Base-by-base conservation (phyloP, 805 yeast species). In the Nakazawaea ambrosiae region DNA sequence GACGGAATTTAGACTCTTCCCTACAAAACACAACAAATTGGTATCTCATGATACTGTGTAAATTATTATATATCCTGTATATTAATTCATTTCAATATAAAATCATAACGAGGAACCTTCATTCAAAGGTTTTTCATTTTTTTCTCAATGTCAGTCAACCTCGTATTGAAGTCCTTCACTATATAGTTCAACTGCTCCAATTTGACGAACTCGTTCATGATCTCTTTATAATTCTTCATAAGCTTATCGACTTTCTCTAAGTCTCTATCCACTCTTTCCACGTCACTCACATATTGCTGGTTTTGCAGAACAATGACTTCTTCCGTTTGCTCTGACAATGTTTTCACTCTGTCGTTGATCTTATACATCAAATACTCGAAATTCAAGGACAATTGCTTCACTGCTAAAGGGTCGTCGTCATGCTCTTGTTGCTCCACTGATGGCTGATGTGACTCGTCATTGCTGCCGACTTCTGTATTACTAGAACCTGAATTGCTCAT, bases 301-400 rank as follows among this genome's bases (percentile, higher is more conserved):
- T 53, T 53, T 9, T 51, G 47, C 4, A 47, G 46, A 5, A 47
- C 33, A 2, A 60, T 54, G 32, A 52, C 52, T 5, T 45, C 33
- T 14, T 47, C 53, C 2, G 60, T 54, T 31, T 48, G 47, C 26
- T 55, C 53, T 10, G 60, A 46, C n/a, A 60, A 54, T 2, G 63
- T 57, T 17, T 66, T 57, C 5, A 81, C 66, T 37, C 69, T 66
- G 43, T 77, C 83, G 32, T 69, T 67, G 35, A 83, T 78, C 50
- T 73, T 75, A 58, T 63, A 78, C 51, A 81, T 52, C 27, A 83
- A 54, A 47, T 80, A 78, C 48, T 83, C 90, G 51, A 72, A 81
- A 37, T 69, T 71, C 18, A 79, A 60, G 1, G 83, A 73, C 30
- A 83, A 58, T 39, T 70, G 66, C 47, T 75, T 71, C 14, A 82